Conservation (phyloP, 2,329 filamentous ascomycete species). For the Paradendryphiella salina region DNA sequence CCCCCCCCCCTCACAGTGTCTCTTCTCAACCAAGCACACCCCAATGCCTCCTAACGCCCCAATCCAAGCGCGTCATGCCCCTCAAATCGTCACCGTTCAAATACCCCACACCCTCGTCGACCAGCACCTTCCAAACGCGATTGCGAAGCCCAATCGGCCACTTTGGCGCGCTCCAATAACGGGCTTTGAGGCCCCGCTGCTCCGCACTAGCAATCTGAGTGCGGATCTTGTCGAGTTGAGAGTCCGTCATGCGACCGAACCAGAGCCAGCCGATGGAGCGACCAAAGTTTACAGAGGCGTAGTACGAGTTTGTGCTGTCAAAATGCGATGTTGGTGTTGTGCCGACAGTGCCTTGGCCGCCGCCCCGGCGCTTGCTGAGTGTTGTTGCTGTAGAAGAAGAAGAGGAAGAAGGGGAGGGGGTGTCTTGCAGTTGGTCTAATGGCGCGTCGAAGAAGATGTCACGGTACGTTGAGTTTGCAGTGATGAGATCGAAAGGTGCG, state of each 20-base stretch:
- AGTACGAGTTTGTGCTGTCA: conserved; percentile 63
- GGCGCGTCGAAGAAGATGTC: conserved; percentile 62
- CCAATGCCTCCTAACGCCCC: conserved; percentile 45
- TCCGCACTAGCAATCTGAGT: conserved; percentile 58
- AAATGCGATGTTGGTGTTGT: conserved; percentile 44
- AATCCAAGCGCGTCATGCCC: conserved; percentile 54
- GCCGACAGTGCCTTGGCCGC: conserved; percentile 54
- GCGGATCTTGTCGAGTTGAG: conserved; percentile 54
- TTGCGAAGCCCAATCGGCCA: conserved; percentile 61
- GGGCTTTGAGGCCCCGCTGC: conserved; percentile 56
- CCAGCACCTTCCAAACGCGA: conserved; percentile 58
- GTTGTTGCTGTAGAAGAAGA: not conserved
- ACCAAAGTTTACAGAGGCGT: conserved; percentile 64
- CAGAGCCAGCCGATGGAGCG: conserved; percentile 57
- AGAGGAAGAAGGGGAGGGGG: not conserved
- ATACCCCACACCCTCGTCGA: conserved; percentile 59
- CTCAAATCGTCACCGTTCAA: conserved; percentile 62
- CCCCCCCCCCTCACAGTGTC: not conserved
- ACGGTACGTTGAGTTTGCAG: conserved; percentile 53
- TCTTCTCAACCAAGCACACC: conserved; percentile 23
- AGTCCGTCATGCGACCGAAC: conserved; percentile 52
- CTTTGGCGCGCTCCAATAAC: conserved; percentile 61
- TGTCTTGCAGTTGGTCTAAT: conserved; percentile 45
- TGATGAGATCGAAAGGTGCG: conserved; percentile 54
- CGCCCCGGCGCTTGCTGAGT: not conserved